Conservation (phyloP, 2,329 filamentous ascomycete species). For the Didymosphaeria variabile region DNA sequence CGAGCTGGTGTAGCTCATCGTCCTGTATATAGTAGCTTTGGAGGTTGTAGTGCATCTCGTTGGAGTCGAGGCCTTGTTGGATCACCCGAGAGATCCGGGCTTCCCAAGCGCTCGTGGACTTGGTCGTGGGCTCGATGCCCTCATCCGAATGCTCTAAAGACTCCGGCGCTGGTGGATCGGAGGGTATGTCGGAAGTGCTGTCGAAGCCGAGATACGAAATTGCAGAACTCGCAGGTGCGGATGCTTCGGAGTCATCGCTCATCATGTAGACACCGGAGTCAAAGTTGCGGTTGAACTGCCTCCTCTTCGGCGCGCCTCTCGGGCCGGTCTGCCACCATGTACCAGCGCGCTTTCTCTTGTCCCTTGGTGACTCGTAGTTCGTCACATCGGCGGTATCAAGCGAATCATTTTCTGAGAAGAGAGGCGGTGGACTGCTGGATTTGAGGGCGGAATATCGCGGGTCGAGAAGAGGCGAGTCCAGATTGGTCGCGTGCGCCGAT, state of each 20-base stretch:
- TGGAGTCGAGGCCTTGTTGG: constrained; percentile 24
- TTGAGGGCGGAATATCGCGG: constrained; percentile 31
- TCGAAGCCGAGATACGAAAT: constrained; percentile 25
- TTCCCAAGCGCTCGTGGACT: constrained; percentile 19
- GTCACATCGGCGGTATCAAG: constrained; percentile 37
- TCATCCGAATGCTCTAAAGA: neutral
- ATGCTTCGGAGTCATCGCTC: constrained; percentile 35
- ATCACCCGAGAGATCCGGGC: constrained; percentile 11
- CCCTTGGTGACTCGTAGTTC: constrained; percentile 44
- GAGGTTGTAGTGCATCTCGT: constrained; percentile 26
- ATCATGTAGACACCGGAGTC: constrained; percentile 45
- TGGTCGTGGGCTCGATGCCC: constrained; percentile 9
- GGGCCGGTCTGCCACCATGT: constrained; percentile 40
- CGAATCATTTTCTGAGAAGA: constrained; percentile 47
- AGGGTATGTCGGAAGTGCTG: constrained; percentile 20
- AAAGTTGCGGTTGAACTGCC: constrained; percentile 40
- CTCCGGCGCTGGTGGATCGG: constrained; percentile 6
- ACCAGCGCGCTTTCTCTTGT: constrained; percentile 45
- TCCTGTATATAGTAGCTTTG: constrained; percentile 26
- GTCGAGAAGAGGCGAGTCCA: constrained; percentile 39
- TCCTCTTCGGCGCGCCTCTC: constrained; percentile 34
- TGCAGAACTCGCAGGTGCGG: constrained; percentile 10
- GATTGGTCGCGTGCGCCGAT: constrained; percentile 33
- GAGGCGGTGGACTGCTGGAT: constrained; percentile 40
- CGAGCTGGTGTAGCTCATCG: constrained; percentile 35